A percentile compares a stretch with the other conserved stretches of the same genome.
Evolutionary conservation across 352 stramenopile genomes (phyloP).

Genomic region (Plasmopara viticola): DNA sequence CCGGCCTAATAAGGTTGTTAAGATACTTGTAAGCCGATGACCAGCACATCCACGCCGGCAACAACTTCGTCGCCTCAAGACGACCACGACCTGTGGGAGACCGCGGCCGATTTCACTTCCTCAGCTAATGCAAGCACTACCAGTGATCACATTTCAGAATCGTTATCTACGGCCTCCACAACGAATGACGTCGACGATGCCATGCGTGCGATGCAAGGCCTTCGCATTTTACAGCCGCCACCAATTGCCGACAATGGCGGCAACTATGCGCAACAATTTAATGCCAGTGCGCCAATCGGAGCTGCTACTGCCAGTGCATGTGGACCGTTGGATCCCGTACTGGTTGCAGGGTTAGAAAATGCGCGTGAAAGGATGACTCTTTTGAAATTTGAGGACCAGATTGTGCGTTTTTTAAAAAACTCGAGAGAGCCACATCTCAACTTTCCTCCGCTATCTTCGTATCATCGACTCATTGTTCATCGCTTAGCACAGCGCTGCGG

Average conservation of each 20-base stretch:
- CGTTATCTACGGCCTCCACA: constrained; percentile 10
- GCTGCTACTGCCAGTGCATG: constrained; percentile 53
- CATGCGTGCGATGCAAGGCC: constrained; percentile 22
- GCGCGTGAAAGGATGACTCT: constrained; percentile 70
- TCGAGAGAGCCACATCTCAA: constrained; percentile 57
- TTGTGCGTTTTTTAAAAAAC: constrained; percentile 72
- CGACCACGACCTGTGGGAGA: constrained; percentile 42
- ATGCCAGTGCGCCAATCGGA: constrained; percentile 31
- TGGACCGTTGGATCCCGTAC: constrained; percentile 65
- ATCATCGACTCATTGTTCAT: constrained; percentile 88
- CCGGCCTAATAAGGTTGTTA: constrained; percentile 8
- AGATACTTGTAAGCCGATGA: constrained; percentile 18
- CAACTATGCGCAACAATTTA: constrained; percentile 32
- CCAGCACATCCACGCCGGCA: constrained; percentile 14
- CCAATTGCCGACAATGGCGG: constrained; percentile 42
- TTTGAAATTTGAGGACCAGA: constrained; percentile 85
- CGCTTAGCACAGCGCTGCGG: constrained; percentile 90
- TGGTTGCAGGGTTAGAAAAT: constrained; percentile 76
- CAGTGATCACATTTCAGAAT: constrained; percentile 5
- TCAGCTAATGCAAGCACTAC: constrained; percentile 1
- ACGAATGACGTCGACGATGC: constrained; percentile 16
- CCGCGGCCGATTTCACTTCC: constrained; percentile 8
- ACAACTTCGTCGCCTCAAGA: constrained; percentile 4
- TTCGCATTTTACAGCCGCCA: constrained; percentile 37
- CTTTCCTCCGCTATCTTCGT: constrained; percentile 81